phyloP scores from a whole-genome alignment of 192 early-diverging fungal genomes.

The Coemansia brasiliensis region DNA sequence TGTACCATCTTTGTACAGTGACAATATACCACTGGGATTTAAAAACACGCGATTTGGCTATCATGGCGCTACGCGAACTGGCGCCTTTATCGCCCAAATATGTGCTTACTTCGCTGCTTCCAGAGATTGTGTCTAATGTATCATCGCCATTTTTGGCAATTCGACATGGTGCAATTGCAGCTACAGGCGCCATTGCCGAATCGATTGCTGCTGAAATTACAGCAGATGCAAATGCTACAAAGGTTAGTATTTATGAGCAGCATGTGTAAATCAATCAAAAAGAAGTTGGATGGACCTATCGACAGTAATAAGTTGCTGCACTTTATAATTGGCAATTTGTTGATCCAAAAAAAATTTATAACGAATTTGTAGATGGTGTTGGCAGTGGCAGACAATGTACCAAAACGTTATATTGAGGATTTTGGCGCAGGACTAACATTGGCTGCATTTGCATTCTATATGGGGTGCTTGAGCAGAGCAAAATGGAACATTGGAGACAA shows the following conservation, averaged over 20 bases:
- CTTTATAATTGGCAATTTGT: no score
- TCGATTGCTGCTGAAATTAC: constrained; percentile 20
- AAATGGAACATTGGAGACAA: constrained; percentile 20
- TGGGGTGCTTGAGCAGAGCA: constrained; percentile 53
- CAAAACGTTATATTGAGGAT: constrained; percentile 52
- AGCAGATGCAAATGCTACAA: constrained; percentile 4
- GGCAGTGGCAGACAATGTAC: constrained; percentile 23
- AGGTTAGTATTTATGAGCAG: constrained; percentile 16
- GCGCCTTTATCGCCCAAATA: constrained; percentile 60
- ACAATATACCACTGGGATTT: constrained; percentile 88
- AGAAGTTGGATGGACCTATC: neutral
- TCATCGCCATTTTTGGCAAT: constrained; percentile 50
- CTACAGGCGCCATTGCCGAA: constrained; percentile 36
- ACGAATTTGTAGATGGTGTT: constrained; percentile 24
- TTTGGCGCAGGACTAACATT: constrained; percentile 62
- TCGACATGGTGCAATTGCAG: constrained; percentile 50
- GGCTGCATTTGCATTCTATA: constrained; percentile 47
- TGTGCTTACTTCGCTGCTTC: constrained; percentile 58
- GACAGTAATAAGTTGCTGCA: no score
- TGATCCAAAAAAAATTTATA: no score
- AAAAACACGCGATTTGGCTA: constrained; percentile 72
- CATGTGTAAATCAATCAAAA: neutral
- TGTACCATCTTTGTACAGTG: constrained; percentile 66
- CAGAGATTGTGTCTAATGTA: constrained; percentile 52
- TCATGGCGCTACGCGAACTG: constrained; percentile 69